Evolutionary conservation across 768 basidiomycete genomes (phyloP), one percentile per base, ranked within the genome.

Genomic region (Candolleomyces eurysporus): DNA sequence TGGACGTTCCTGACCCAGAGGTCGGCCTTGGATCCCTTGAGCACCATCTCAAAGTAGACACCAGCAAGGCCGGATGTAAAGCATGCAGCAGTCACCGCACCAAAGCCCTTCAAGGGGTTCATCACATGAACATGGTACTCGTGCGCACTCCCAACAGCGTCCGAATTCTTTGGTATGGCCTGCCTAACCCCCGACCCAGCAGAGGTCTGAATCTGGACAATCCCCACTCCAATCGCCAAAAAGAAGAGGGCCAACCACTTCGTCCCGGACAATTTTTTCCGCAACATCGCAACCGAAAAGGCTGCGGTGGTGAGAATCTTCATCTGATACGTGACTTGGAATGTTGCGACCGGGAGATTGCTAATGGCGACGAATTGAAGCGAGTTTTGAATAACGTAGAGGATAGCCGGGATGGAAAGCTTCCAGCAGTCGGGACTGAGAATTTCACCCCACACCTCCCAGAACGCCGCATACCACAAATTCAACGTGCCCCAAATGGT

Each of bases 241-340:
- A 94, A 87, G 72, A 94, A 82, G 10, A 98, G 78, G 0, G 94
- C 85, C 19, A 93, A 72, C 96, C 97, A 98, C 71, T 98, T 95
- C 2, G 81, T 81, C 0, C 82, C 74, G 32, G 82, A 81, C 45
- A 98, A 79, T 67, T 82, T 84, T 70, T 82, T 91, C 46, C 94
- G 87, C 16, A 96, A 84, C 62, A 98, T 82, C 2, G 85, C 75
- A 58, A 96, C 94, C 48, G 92, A 93, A 73, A 96, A 96, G 55
- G 90, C 93, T 21, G 94, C 96, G 16, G 95, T 98, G 53, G 95
- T 98, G 60, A 98, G 83, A 71, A 98, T 98, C 75, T 98, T 98
- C 95, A 98, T 96, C 76, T 98, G 95, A 73, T 98, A 96, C 9
- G 92, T 92, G 64, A 98, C 94, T 73, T 98, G 96, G 78, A 98